phyloP scores from a whole-genome alignment of 1,139 yeast species.

The Pichia kudriavzevii region DNA sequence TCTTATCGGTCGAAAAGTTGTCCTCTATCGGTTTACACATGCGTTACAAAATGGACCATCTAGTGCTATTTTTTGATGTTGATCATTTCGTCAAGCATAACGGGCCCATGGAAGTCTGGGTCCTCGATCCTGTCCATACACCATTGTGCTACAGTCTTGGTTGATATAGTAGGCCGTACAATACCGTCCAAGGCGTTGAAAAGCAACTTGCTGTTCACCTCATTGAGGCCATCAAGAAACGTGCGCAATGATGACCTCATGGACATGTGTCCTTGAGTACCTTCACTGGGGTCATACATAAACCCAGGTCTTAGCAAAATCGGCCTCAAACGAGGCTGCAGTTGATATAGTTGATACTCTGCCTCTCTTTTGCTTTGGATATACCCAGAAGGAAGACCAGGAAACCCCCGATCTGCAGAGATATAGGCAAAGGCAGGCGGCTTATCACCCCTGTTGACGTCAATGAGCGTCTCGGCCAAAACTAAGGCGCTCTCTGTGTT shows the following conservation, averaged over 20 bases:
- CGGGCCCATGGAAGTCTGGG: slow-evolving; percentile 45
- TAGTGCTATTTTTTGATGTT: slow-evolving; percentile 12
- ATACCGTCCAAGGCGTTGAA: slow-evolving; percentile 36
- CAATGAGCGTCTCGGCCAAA: slow-evolving; percentile 49
- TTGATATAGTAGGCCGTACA: slow-evolving; percentile 59
- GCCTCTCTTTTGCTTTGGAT: slow-evolving; percentile 72
- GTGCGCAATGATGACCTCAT: slow-evolving; percentile 30
- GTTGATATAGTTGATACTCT: slow-evolving; percentile 47
- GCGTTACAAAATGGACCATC: too few relatives aligned
- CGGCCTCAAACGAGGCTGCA: slow-evolving; percentile 40
- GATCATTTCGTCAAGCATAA: slow-evolving; percentile 46
- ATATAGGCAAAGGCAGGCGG: slow-evolving; percentile 55
- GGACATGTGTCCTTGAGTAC: slow-evolving; percentile 25
- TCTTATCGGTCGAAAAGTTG: too few relatives aligned
- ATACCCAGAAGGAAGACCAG: slow-evolving; percentile 62
- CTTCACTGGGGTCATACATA: slow-evolving; percentile 53
- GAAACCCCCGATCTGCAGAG: slow-evolving; percentile 70
- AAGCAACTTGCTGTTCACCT: slow-evolving; percentile 35
- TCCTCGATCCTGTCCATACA: slow-evolving; percentile 50
- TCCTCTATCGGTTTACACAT: too few relatives aligned
- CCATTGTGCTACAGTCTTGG: slow-evolving; percentile 59
- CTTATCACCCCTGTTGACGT: slow-evolving; percentile 18
- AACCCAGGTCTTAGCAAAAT: slow-evolving; percentile 74
- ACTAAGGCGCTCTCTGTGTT: slow-evolving; percentile 66
- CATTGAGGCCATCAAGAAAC: slow-evolving; percentile 33